These are phyloP conservation scores for Mercurialis annua DNA, from an alignment of 345 rosid species.

Conservation along the genomic window DNA sequence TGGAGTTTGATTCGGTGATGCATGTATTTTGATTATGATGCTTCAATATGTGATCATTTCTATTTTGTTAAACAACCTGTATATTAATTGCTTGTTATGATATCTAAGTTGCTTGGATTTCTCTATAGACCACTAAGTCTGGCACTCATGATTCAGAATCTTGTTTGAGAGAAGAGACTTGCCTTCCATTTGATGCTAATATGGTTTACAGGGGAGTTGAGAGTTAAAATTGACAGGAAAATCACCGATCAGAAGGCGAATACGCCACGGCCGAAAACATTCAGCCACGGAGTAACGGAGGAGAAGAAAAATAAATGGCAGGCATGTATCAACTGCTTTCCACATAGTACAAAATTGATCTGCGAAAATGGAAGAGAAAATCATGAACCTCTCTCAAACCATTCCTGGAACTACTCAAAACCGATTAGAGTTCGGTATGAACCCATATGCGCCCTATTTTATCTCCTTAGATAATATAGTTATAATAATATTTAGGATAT, in stretches of 20 bases:
- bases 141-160: slow-evolving; percentile 81
- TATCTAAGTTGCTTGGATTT: slow-evolving; percentile 20
- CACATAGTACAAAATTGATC: slow-evolving; percentile 7
- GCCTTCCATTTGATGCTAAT: slow-evolving; percentile 81
- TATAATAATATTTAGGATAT: no score
- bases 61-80: slow-evolving; percentile 8
- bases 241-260: slow-evolving; percentile 70
- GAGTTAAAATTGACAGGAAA: slow-evolving; percentile 60
- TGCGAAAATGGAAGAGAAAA: slow-evolving; percentile 57
- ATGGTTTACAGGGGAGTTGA: slow-evolving; percentile 47
- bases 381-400: slow-evolving; percentile 31
- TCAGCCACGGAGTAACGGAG: slow-evolving; percentile 97
- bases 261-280: slow-evolving; percentile 94
- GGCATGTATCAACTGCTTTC: slow-evolving; percentile 37
- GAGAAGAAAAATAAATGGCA: slow-evolving; percentile 95
- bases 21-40: slow-evolving; percentile 58
- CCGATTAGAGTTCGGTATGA: slow-evolving; percentile 38
- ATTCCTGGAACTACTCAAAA: slow-evolving; percentile 40
- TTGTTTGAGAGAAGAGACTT: slow-evolving; percentile 76
- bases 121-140: slow-evolving; percentile 75
- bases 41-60: slow-evolving; percentile 9
- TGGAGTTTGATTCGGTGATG: slow-evolving; percentile 92
- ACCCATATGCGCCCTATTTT: slow-evolving; percentile 29
- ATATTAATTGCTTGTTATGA: slow-evolving; percentile 16
- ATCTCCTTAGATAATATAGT: no score